phyloP scores from a whole-genome alignment of 1,284 basidiomycete species.

The Psilocybe mexicana region DNA sequence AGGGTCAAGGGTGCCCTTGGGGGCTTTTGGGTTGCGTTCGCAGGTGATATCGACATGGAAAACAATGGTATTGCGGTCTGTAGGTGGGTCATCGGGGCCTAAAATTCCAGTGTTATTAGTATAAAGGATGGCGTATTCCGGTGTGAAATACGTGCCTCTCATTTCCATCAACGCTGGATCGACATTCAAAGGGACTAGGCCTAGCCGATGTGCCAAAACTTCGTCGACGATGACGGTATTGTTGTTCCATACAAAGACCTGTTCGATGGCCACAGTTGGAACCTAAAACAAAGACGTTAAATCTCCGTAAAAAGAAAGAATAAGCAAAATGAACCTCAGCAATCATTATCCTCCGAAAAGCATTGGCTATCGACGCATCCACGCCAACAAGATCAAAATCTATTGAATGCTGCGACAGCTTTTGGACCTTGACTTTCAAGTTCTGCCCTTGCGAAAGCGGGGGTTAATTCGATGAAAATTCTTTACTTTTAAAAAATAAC shows the following conservation, averaged over 20 bases:
- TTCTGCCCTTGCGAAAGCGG: conserved; percentile 52
- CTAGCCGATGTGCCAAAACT: conserved; percentile 88
- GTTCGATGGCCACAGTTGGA: conserved; percentile 91
- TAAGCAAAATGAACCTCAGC: conserved; percentile 68
- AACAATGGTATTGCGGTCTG: conserved; percentile 92
- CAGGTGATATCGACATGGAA: conserved; percentile 82
- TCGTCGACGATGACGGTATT: conserved; percentile 95
- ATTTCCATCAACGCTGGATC: conserved; percentile 72
- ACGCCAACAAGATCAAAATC: conserved; percentile 97
- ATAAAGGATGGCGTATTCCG: background rate
- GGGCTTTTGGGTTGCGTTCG: conserved; percentile 55
- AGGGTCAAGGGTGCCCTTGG: conserved; percentile 59
- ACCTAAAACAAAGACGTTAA: conserved; percentile 54
- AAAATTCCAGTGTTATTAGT: background rate
- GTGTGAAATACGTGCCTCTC: conserved; percentile 30
- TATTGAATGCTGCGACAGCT: conserved; percentile 78
- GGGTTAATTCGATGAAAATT: conserved; percentile 10
- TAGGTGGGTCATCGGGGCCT: conserved; percentile 58
- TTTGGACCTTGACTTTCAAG: conserved; percentile 72
- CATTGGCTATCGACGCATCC: conserved; percentile 96
- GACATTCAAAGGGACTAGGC: conserved; percentile 87
- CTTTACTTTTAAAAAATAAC: conserved; percentile 24
- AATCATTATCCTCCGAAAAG: conserved; percentile 88
- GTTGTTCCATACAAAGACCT: conserved; percentile 95
- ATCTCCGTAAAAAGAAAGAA: background rate